phyloP scores from a whole-genome alignment of 1,284 basidiomycete genomes.

The Agaricales sp. region DNA sequence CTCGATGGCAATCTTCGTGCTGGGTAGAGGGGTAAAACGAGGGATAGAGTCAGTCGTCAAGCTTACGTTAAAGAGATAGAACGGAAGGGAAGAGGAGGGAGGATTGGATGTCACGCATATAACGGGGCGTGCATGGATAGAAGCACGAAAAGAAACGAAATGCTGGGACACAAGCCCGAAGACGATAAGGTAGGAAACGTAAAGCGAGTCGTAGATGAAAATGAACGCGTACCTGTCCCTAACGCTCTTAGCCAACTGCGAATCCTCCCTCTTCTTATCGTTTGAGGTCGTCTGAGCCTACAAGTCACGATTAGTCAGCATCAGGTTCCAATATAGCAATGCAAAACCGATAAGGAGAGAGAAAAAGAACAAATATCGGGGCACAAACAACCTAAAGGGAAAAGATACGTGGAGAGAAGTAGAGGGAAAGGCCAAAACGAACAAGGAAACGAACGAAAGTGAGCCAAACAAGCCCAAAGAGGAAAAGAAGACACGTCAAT shows the following conservation, averaged over 20 bases:
- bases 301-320: conserved; percentile 14
- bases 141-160: neutral
- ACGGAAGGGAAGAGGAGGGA: conserved; percentile 2
- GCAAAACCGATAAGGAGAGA: conserved; percentile 1
- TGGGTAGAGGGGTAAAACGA: conserved; percentile 21
- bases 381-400: too few species aligned
- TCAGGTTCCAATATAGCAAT: too few species aligned
- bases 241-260: conserved; percentile 69
- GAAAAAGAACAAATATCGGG: conserved; percentile 21
- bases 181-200: too few species aligned
- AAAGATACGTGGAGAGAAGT: too few species aligned
- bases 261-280: conserved; percentile 70
- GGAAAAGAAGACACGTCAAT: too few species aligned
- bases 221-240: conserved; percentile 75
- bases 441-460: too few species aligned
- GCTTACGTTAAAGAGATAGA: conserved; percentile 3
- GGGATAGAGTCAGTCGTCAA: conserved; percentile 4
- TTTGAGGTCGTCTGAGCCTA: conserved; percentile 62
- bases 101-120: too few species aligned
- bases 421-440: too few species aligned
- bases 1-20: conserved; percentile 78
- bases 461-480: too few species aligned
- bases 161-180: neutral
- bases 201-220: too few species aligned
- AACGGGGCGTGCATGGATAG: too few species aligned